These are phyloP conservation scores for Aristolochia fimbriata DNA, from an alignment of 164 flowering plant species.

Conservation along the genomic window DNA sequence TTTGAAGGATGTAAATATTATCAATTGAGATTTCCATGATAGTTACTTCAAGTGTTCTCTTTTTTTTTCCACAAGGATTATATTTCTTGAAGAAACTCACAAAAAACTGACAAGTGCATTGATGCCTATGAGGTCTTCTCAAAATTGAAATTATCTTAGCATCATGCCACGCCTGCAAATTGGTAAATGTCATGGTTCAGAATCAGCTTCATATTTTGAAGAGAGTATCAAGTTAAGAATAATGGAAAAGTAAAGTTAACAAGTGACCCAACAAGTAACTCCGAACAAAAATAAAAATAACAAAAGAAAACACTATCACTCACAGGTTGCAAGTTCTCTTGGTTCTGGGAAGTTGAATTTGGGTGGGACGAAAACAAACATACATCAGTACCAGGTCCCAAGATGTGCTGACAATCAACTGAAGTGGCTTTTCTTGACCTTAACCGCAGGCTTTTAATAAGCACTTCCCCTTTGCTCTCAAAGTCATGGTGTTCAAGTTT, in stretches of 20 bases:
- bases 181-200: slow-evolving; percentile 1
- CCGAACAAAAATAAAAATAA: not conserved
- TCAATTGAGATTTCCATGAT: slow-evolving; percentile 24
- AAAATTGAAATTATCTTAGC: slow-evolving; percentile 61
- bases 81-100: slow-evolving; percentile 31
- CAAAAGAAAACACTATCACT: slow-evolving; percentile 11
- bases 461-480: slow-evolving; percentile 26
- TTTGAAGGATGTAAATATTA: slow-evolving; percentile 58
- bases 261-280: not conserved
- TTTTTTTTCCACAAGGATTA: slow-evolving; percentile 27
- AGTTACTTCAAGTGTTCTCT: slow-evolving; percentile 28
- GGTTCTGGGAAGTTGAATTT: slow-evolving; percentile 14
- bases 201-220: not conserved
- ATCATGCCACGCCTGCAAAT: slow-evolving; percentile 63
- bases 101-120: slow-evolving; percentile 56
- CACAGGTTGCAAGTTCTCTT: slow-evolving; percentile 28
- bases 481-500: slow-evolving; percentile 27
- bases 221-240: not conserved
- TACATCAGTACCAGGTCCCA: slow-evolving; percentile 71
- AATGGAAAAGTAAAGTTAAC: not conserved
- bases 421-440: slow-evolving; percentile 58
- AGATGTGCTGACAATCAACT: slow-evolving; percentile 58
- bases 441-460: slow-evolving; percentile 36
- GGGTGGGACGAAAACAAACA: slow-evolving; percentile 34
- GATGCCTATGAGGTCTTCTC: slow-evolving; percentile 60